Percentiles rank a stretch among this genome's conserved stretches.
These are phyloP conservation scores for Saussurea involucrata DNA, from an alignment of 129 eudicot species.

Conservation along the genomic window DNA sequence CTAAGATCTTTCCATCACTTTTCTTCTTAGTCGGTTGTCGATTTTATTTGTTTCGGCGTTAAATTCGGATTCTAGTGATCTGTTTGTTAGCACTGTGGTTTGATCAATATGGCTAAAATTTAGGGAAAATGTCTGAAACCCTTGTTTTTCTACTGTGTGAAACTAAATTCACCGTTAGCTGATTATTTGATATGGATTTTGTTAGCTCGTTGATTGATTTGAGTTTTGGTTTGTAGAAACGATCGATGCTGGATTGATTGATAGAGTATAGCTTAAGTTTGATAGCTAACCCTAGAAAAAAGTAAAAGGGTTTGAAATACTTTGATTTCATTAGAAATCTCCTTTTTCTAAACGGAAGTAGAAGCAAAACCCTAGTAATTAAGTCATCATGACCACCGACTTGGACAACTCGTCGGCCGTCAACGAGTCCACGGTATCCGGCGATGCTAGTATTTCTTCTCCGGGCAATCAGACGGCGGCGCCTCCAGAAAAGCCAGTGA, in stretches of 20 bases:
- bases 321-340: constrained; percentile 7
- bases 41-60: neutral
- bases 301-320: constrained; percentile 9
- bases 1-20: constrained; percentile 24
- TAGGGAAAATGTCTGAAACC: constrained; percentile 31
- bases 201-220: constrained; percentile 25
- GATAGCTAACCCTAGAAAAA: constrained; percentile 30
- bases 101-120: constrained; percentile 14
- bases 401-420: constrained; percentile 46
- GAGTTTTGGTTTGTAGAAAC: constrained; percentile 21
- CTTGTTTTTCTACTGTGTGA: constrained; percentile 17
- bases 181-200: constrained; percentile 26
- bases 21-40: constrained; percentile 10
- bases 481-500: constrained; percentile 35
- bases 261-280: constrained; percentile 19
- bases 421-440: constrained; percentile 66
- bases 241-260: constrained; percentile 46
- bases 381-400: constrained; percentile 44
- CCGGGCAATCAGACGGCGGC: constrained; percentile 50
- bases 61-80: constrained; percentile 14
- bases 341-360: constrained; percentile 17
- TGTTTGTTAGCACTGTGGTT: constrained; percentile 9
- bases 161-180: constrained; percentile 17
- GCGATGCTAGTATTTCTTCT: constrained; percentile 69
- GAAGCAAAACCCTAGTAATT: constrained; percentile 12